Base-by-base conservation (phyloP, 305 asterid species). In the Fraxinus baroniana region DNA sequence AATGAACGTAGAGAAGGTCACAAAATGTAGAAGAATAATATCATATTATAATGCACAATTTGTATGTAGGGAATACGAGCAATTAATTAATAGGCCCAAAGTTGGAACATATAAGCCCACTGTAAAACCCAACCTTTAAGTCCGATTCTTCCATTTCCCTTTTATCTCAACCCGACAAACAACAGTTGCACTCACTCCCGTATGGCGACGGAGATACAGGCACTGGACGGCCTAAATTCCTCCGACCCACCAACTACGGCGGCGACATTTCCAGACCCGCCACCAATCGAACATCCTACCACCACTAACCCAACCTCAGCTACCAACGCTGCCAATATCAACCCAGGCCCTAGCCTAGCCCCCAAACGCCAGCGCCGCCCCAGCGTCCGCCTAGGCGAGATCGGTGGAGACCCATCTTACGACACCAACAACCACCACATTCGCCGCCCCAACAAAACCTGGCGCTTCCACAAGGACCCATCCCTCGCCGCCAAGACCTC, bases 351-450 rank as follows among this genome's bases (percentile, higher is more conserved):
- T 30, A 68, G 87, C 41, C 84, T 93, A 30, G 97, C 92, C 46
- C 91, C 99, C 15, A 95, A 95, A 80, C 92, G 99, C 9, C 99
- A 93, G 89, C 97, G 99, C 84, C 94, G 99, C 30, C 99, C 99
- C 79, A 95, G 99, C 86, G 97, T 95, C 84, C 94, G 99, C 72
- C 88, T 95, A 35, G 99, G 99, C 36, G 99, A 95, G 91, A 95
- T 95, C 92, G 98, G 99, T 17, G 95, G 91, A 18, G 93, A 92
- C 80, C 91, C 93, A 5, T 85, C 95, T 10, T 91, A 84, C 80
- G 98, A 52, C 64, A 4, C 64, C 24, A 55, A n/a, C 24, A n/a
- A 95, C 18, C 91, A 86, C 76, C 85, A 83, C 20, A 86, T 86
- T 9, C 87, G 97, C 2, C 97, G 95, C 70, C 88, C 90, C 83